A percentile compares a stretch with the other conserved stretches of the same genome.
phyloP scores from a whole-genome alignment of 805 yeast genomes.

The Brettanomyces naardenensis region DNA sequence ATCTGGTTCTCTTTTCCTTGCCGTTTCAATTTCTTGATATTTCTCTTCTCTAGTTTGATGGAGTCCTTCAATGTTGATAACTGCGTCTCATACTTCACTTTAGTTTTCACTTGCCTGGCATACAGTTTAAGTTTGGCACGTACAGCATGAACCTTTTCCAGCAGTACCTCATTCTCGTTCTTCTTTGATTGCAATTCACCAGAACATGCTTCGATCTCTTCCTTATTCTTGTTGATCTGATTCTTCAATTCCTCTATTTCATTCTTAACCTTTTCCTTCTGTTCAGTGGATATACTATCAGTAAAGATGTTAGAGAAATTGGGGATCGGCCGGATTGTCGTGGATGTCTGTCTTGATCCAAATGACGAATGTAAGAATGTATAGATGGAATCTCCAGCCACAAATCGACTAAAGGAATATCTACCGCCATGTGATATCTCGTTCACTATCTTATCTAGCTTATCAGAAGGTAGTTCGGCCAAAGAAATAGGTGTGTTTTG shows the following conservation, averaged over 20 bases:
- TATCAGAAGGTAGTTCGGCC: conserved; percentile 33
- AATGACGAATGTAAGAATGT: conserved; percentile 50
- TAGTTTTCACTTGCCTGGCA: conserved; percentile 8
- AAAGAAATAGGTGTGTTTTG: conserved; percentile 57
- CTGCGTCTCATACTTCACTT: conserved; percentile 11
- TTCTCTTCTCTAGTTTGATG: conserved; percentile 10
- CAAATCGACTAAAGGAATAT: conserved; percentile 7
- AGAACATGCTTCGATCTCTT: conserved; percentile 3
- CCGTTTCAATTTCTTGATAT: conserved; percentile 10
- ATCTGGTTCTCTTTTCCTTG: conserved; percentile 11
- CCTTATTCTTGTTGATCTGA: conserved; percentile 6
- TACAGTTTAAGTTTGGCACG: conserved; percentile 8
- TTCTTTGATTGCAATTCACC: conserved; percentile 1
- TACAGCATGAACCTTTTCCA: conserved; percentile 6
- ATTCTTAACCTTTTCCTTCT: conserved; percentile 11
- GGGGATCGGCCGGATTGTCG: conserved; percentile 28
- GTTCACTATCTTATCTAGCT: conserved; percentile 25
- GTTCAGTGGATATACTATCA: conserved; percentile 25
- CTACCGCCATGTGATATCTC: conserved; percentile 1
- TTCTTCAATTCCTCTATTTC: conserved; percentile 10
- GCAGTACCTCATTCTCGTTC: background rate
- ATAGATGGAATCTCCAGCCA: conserved; percentile 50
- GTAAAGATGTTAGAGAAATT: conserved; percentile 23
- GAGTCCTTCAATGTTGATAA: conserved; percentile 12
- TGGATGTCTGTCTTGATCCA: conserved; percentile 50